Conservation (phyloP, 2,329 filamentous ascomycete species). For the Volutella citrinella region DNA sequence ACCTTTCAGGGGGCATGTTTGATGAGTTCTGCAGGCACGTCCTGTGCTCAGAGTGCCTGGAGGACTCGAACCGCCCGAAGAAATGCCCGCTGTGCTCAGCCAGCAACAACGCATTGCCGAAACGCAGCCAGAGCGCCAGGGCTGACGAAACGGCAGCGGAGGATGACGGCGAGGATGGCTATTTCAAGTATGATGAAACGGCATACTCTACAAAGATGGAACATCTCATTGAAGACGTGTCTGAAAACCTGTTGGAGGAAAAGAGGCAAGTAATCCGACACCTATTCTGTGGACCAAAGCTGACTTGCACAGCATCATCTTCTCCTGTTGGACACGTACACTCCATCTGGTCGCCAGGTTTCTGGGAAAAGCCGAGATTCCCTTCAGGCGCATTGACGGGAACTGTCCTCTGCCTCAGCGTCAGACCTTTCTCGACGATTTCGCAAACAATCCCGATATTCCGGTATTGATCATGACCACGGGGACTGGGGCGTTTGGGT, state of each 20-base stretch:
- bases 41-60: constrained; percentile 29
- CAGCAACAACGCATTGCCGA: no score
- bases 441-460: constrained; percentile 23
- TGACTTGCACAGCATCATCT: constrained; percentile 46
- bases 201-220: no score
- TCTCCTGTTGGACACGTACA: constrained; percentile 44
- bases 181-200: no score
- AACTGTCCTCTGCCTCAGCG: constrained; percentile 33
- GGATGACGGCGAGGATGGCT: no score
- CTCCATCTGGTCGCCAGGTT: constrained; percentile 34
- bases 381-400: constrained; percentile 43
- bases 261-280: no score
- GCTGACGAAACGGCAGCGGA: no score
- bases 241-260: no score
- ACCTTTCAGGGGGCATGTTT: constrained; percentile 14
- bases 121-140: no score
- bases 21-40: constrained; percentile 27
- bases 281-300: no score
- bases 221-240: no score
- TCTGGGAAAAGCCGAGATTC: constrained; percentile 24
- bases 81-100: neutral
- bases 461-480: constrained; percentile 51
- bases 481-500: constrained; percentile 50
- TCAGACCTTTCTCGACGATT: constrained; percentile 36
- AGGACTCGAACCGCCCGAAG: constrained; percentile 14